Base-by-base conservation (phyloP, 495 filamentous ascomycete genomes). In the Penicillium mononematosum region DNA sequence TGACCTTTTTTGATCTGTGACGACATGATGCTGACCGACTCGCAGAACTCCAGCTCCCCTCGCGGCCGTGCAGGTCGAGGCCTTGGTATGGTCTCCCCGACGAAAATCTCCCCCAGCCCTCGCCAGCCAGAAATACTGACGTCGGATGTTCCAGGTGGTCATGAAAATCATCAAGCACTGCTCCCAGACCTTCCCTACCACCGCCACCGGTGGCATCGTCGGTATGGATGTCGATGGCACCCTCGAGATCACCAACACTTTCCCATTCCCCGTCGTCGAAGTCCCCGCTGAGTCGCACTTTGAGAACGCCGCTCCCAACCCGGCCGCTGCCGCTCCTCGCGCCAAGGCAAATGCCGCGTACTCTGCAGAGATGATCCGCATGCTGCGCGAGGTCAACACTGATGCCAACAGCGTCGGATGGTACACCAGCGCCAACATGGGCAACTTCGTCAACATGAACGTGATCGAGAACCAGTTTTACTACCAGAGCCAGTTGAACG, bases 361-460 rank as follows among this genome's bases (percentile, higher is more conserved):
- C 73, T 92, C 96, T 77, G 88, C 86, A 58, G 95, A 98, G 75
- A 98, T 98, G 94, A 92, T 98, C 70, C 88, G 90, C 61, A 92
- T 91, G 73, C 80, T 98, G 38, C 85, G 92, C 68, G 95, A 97
- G 74, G 95, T 98, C 63, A 98, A 98, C 70, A 89, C 98, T 53
- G 94, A 98, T 72, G 94, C 94, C 59, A 96, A 98, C 78, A 96
- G 91, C 64, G 91, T 95, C 53, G 94, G 94, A 56, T 98, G 93
- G 93, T 98, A 98, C 75, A 96, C 91, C 53, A 97, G 92, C 75
- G 91, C 93, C 56, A 96, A 91, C 75, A 94, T 98, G 85, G 95
- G 94, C 69, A 97, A 97, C 81, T 98, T 98, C 58, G 83, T 98
- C 77, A 96, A 89, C 78, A 73, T 87, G 64, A 91, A 89, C 78